Percentiles rank a stretch among this genome's conserved stretches.
These are phyloP conservation scores for Kuraishia ogatae DNA, from an alignment of 805 yeast species.

Conservation along the genomic window DNA sequence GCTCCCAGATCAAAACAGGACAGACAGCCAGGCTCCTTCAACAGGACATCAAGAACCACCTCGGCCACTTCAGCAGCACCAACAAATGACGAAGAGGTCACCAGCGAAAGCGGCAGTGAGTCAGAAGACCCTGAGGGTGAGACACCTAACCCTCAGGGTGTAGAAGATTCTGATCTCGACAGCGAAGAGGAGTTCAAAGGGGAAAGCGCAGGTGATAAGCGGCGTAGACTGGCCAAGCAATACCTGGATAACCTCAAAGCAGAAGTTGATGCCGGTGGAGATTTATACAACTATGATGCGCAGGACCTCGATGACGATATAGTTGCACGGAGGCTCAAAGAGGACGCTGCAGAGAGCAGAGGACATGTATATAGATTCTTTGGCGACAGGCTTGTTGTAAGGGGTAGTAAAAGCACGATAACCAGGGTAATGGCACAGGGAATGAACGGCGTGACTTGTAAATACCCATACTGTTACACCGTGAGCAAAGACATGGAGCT, in stretches of 20 bases:
- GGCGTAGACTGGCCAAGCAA: conserved; percentile 90
- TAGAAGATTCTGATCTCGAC: conserved; percentile 16
- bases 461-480: conserved; percentile 60
- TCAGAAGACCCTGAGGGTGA: conserved; percentile 34
- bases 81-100: conserved; percentile 44
- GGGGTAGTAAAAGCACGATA: conserved; percentile 30
- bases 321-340: conserved; percentile 67
- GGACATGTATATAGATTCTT: conserved; percentile 72
- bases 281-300: conserved; percentile 66
- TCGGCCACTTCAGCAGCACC: conserved; percentile 15
- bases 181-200: conserved; percentile 60
- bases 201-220: conserved; percentile 86
- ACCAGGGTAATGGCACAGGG: conserved; percentile 57
- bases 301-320: conserved; percentile 84
- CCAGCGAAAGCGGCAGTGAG: conserved; percentile 32
- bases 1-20: conserved; percentile 11
- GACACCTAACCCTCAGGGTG: no score
- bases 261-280: conserved; percentile 29
- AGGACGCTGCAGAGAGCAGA: conserved; percentile 84
- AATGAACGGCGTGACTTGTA: conserved; percentile 46
- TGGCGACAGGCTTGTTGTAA: conserved; percentile 40
- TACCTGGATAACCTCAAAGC: conserved; percentile 71
- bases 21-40: conserved; percentile 9
- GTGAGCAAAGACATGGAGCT: conserved; percentile 76
- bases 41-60: conserved; percentile 8